Base-by-base conservation (phyloP, 805 yeast species). In the Lipomyces lipofer region DNA sequence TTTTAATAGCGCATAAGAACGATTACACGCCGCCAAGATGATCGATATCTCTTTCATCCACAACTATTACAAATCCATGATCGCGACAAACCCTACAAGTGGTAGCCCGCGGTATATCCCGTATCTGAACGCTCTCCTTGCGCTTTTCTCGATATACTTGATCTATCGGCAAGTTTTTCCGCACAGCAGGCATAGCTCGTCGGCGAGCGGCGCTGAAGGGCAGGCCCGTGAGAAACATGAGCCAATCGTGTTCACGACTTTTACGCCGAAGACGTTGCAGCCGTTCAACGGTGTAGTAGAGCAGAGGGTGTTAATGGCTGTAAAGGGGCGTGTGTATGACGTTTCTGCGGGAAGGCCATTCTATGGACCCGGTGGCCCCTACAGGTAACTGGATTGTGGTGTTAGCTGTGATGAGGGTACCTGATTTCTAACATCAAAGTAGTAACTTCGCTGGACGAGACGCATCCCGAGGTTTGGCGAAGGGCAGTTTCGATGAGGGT, bases 311-410 rank as follows among this genome's bases (percentile, higher is more conserved):
- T 86, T 83, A 68, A 85, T 88, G 21, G 94, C 82, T 5, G 82
- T 88, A 64, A 81, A 82, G 57, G 92, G 95, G 17, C 75, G 75
- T 2, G 81, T 89, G 8, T 89, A 86, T 67, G 96, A 88, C 65
- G 96, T 89, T 10, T 77, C 87, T 0, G 66, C 73, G 42, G 88
- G 88, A 64, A 63, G 67, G n/a, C 80, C 78, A 13, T 84, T 83
- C 42, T 88, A 88, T 66, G 96, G 95, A 0, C 84, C 85, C 2
- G 92, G 90, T 0, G 79, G 82, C 54, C 83, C 85, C 17, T 89
- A 88, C 69, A 84, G 53, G 60, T 56, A 25, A 9, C 56, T 24
- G 17, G 6, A 12, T 24, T n/a, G 8, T 30, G 12, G 13, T 17
- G 17, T 12, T 2, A 7, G 8, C 1, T 15, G 15, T 15, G 4